Conservation (phyloP, 805 yeast genomes). For the Candida vartiovaarae region DNA sequence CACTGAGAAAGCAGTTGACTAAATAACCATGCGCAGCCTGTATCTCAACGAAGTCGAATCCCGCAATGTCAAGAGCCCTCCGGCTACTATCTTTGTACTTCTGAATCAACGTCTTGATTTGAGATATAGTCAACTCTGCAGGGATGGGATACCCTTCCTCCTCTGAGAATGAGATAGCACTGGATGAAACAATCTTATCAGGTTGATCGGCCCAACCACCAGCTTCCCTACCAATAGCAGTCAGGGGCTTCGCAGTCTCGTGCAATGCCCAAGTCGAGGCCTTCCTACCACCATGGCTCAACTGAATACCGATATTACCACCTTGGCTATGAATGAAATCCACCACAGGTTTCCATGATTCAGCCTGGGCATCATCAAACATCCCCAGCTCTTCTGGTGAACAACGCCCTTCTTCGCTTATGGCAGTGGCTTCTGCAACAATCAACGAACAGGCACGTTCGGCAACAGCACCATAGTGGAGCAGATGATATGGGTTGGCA, state of each 20-base stretch:
- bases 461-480: constrained; percentile 43
- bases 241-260: constrained; percentile 2
- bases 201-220: constrained; percentile 17
- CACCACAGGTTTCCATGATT: constrained; percentile 31
- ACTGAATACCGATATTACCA: constrained; percentile 42
- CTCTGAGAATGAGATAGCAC: constrained; percentile 27
- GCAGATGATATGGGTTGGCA: constrained; percentile 39
- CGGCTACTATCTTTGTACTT: constrained; percentile 40
- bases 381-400: constrained; percentile 43
- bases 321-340: constrained; percentile 41
- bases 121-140: constrained; percentile 35
- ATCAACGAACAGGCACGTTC: constrained; percentile 43
- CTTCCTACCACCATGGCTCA: constrained; percentile 52
- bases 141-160: constrained; percentile 25
- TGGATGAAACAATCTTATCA: constrained; percentile 38
- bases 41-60: constrained; percentile 11
- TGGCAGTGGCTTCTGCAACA: constrained; percentile 40
- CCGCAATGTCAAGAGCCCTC: constrained; percentile 34
- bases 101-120: constrained; percentile 34
- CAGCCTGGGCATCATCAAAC: constrained; percentile 44
- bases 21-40: constrained; percentile 52
- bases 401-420: constrained; percentile 33
- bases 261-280: constrained; percentile 27
- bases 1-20: constrained; percentile 40
- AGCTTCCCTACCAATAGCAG: background rate